These are phyloP conservation scores for Phialemoniopsis sp. DNA, from an alignment of 2,329 filamentous ascomycete species.

Conservation along the genomic window DNA sequence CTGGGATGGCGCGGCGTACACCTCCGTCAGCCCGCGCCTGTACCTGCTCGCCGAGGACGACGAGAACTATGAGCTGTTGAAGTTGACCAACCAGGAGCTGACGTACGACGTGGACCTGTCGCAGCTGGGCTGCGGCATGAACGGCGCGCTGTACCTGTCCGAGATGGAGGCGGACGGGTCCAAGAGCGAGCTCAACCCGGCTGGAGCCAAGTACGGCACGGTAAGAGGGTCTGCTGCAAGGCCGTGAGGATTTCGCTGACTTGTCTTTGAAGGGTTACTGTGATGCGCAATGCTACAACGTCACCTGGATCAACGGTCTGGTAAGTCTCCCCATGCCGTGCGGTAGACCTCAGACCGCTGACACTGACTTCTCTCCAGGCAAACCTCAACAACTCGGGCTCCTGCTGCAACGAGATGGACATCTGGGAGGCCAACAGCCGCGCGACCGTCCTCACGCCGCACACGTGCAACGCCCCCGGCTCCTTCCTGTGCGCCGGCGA, in stretches of 20 bases:
- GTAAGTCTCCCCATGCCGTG: constrained; percentile 19
- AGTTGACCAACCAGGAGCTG: constrained; percentile 54
- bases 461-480: constrained; percentile 32
- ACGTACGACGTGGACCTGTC: constrained; percentile 63
- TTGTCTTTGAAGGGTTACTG: constrained; percentile 40
- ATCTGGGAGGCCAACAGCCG: constrained; percentile 39
- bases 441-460: constrained; percentile 31
- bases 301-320: constrained; percentile 19
- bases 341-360: too few species aligned
- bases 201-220: constrained; percentile 51
- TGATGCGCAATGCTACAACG: constrained; percentile 45
- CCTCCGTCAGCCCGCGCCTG: constrained; percentile 32
- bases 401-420: constrained; percentile 41
- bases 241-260: too few species aligned
- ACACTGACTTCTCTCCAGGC: constrained; percentile 29
- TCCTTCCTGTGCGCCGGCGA: constrained; percentile 28
- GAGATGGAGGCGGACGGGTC: constrained; percentile 59
- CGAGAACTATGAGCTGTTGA: constrained; percentile 52
- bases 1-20: constrained; percentile 8
- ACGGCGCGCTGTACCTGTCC: constrained; percentile 59
- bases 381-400: constrained; percentile 28
- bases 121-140: constrained; percentile 58
- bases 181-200: constrained; percentile 41
- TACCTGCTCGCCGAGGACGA: constrained; percentile 51
- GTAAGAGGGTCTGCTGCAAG: too few species aligned